These are phyloP conservation scores for Blastobotrys attinorum DNA, from an alignment of 805 yeast genomes.

Conservation along the genomic window DNA sequence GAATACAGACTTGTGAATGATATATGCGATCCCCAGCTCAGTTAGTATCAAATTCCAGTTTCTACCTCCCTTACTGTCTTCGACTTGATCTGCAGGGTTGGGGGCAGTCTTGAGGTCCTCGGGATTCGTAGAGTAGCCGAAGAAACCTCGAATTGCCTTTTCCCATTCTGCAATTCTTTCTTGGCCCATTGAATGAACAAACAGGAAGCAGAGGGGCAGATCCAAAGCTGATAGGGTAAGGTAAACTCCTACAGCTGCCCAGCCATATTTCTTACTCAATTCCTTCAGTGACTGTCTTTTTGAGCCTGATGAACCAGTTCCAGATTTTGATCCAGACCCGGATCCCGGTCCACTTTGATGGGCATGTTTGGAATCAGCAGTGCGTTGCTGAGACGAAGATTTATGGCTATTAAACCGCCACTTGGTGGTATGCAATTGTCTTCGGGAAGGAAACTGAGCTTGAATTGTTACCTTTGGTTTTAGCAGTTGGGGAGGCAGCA, in stretches of 20 bases:
- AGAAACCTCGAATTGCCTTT: slow-evolving; percentile 45
- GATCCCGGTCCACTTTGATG: too few species aligned
- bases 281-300: slow-evolving; percentile 24
- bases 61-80: slow-evolving; percentile 15
- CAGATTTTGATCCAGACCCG: too few species aligned
- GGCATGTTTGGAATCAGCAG: too few species aligned
- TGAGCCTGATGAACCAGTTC: neutral
- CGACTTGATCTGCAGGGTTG: slow-evolving; percentile 7
- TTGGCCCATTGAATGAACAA: slow-evolving; percentile 83
- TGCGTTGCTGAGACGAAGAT: too few species aligned
- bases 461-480: too few species aligned
- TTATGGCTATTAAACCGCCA: too few species aligned
- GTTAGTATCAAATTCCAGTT: slow-evolving; percentile 49
- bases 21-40: slow-evolving; percentile 86
- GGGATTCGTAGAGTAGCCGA: slow-evolving; percentile 51
- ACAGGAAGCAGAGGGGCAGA: slow-evolving; percentile 69
- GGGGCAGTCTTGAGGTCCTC: slow-evolving; percentile 11
- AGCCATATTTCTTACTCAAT: slow-evolving; percentile 79
- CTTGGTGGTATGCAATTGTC: too few species aligned
- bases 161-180: slow-evolving; percentile 68
- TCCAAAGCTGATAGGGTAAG: slow-evolving; percentile 66
- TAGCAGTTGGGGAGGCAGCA: too few species aligned
- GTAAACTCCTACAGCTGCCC: slow-evolving; percentile 83
- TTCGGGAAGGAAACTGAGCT: too few species aligned
- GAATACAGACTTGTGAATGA: slow-evolving; percentile 74